Percentiles rank a stretch among this genome's conserved stretches.
phyloP scores from a whole-genome alignment of 164 flowering plant species.

The Piper longum region DNA sequence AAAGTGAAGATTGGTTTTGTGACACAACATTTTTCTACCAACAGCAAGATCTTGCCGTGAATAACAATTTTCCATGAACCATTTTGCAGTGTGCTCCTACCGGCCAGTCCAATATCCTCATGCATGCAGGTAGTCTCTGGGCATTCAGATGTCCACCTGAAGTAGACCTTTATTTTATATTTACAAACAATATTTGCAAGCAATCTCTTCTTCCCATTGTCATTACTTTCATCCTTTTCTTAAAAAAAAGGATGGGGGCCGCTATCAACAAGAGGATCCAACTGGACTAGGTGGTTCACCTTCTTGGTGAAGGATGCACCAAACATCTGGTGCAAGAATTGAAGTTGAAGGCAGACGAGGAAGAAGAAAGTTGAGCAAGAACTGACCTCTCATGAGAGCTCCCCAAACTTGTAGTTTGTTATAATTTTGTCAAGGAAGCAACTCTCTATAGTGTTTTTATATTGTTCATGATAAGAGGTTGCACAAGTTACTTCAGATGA shows the following conservation, averaged over 20 bases:
- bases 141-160: too few relatives aligned
- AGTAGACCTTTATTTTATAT: too few relatives aligned
- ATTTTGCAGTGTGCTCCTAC: too few relatives aligned
- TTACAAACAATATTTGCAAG: too few relatives aligned
- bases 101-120: too few relatives aligned
- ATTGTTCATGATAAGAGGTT: not conserved
- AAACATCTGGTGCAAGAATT: not conserved
- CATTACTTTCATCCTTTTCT: too few relatives aligned
- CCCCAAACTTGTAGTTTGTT: conserved; percentile 5
- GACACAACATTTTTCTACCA: too few relatives aligned
- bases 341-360: not conserved
- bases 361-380: not conserved
- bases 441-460: not conserved
- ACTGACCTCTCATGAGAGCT: conserved; percentile 4
- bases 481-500: not conserved
- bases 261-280: not conserved
- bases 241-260: not conserved
- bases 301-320: not conserved
- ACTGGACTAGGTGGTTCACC: not conserved
- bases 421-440: conserved; percentile 7
- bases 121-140: too few relatives aligned
- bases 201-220: too few relatives aligned
- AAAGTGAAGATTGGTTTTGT: too few relatives aligned
- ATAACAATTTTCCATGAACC: too few relatives aligned
- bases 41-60: too few relatives aligned